Evolutionary conservation across 2,329 filamentous ascomycete species (phyloP).

Genomic region (Coleophoma cylindrospora): DNA sequence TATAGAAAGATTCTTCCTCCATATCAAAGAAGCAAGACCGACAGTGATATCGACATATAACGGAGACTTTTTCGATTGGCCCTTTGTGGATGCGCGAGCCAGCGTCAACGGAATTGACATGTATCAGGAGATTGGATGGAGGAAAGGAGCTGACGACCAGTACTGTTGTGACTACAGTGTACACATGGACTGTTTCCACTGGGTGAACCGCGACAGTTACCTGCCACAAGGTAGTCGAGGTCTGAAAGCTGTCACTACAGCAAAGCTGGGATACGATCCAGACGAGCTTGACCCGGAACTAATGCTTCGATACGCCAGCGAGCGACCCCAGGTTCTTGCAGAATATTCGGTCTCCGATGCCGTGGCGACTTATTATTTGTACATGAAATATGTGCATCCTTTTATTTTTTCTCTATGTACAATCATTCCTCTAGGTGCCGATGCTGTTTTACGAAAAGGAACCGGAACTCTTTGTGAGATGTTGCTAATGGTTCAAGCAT

Average conservation of each 20-base stretch:
- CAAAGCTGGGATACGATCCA: slow-evolving; percentile 96
- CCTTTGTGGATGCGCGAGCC: slow-evolving; percentile 90
- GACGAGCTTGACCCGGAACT: slow-evolving; percentile 96
- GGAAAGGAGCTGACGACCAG: slow-evolving; percentile 91
- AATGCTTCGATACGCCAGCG: slow-evolving; percentile 88
- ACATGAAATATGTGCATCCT: slow-evolving; percentile 99
- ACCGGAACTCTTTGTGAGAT: slow-evolving; percentile 99
- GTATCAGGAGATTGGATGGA: slow-evolving; percentile 98
- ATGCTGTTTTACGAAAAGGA: slow-evolving; percentile 90
- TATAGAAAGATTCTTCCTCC: slow-evolving; percentile 88
- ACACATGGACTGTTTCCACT: slow-evolving; percentile 98
- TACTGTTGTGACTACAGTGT: slow-evolving; percentile 95
- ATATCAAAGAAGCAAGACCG: slow-evolving; percentile 89
- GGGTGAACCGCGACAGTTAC: slow-evolving; percentile 98
- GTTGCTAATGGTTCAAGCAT: slow-evolving; percentile 98
- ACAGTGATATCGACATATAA: slow-evolving; percentile 99
- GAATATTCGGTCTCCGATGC: slow-evolving; percentile 99
- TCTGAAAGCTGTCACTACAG: slow-evolving; percentile 94
- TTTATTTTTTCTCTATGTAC: slow-evolving; percentile 99
- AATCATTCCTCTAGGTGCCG: slow-evolving; percentile 86
- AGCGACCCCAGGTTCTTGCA: slow-evolving; percentile 87
- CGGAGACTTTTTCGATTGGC: slow-evolving; percentile 99
- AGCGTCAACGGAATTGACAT: slow-evolving; percentile 96
- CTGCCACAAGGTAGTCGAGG: slow-evolving; percentile 95
- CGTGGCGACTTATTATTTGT: slow-evolving; percentile 96